Conservation (phyloP, 116 monocot species). For the Cymodocea nodosa region DNA sequence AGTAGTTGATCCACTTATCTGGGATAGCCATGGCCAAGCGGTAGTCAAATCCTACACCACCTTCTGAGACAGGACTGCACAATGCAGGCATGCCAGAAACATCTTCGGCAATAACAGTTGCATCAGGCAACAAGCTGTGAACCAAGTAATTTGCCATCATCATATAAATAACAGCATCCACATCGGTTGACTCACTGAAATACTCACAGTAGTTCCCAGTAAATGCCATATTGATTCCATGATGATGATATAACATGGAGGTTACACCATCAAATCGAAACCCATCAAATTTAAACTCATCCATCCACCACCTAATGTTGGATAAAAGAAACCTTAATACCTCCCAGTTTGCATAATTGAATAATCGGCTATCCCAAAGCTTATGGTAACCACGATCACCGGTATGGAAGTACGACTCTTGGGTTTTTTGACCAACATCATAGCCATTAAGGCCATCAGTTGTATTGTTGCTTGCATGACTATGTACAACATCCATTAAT, state of each 20-base stretch:
- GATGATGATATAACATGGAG: constrained; percentile 95
- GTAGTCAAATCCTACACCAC: constrained; percentile 80
- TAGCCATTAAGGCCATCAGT: constrained; percentile 90
- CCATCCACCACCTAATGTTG: constrained; percentile 86
- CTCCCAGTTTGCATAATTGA: constrained; percentile 97
- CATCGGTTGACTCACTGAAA: constrained; percentile 74
- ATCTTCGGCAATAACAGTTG: constrained; percentile 81
- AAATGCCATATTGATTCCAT: constrained; percentile 78
- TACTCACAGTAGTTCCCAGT: constrained; percentile 72
- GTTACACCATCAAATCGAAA: constrained; percentile 98
- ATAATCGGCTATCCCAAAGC: constrained; percentile 87
- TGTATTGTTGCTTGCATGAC: constrained; percentile 82
- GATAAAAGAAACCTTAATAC: constrained; percentile 85
- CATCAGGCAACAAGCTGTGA: constrained; percentile 63
- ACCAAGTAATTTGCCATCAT: constrained; percentile 78
- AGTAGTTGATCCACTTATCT: constrained; percentile 82
- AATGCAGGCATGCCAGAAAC: constrained; percentile 94
- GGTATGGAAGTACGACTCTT: constrained; percentile 77
- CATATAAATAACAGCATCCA: constrained; percentile 85
- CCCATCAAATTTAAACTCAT: constrained; percentile 85
- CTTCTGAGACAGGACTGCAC: constrained; percentile 60
- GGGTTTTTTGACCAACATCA: constrained; percentile 71
- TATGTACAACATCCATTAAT: constrained; percentile 91
- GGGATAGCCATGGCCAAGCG: constrained; percentile 95
- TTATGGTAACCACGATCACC: constrained; percentile 85